Evolutionary conservation across 306 rosid species (phyloP), one percentile per base, ranked within the genome.

Genomic region (Comarum palustre): DNA sequence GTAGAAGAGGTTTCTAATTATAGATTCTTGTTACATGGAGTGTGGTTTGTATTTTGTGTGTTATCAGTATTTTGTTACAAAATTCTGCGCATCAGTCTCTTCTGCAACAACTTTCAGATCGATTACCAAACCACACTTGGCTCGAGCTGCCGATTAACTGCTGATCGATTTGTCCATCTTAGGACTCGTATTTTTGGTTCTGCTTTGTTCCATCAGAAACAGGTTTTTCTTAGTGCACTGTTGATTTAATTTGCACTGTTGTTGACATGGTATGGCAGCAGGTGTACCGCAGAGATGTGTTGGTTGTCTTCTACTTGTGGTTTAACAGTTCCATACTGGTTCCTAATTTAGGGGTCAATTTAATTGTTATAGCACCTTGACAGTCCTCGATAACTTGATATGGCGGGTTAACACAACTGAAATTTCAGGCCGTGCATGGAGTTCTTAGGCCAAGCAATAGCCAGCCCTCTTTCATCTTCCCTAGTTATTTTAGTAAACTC

Each of bases 1-100:
- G 57, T 6, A 47, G 10, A 39, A 16, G 2, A 50, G 2, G 29
- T 29, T 27, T 68, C 43, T 8, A 15, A 11, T 68, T 48, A 54
- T 34, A 69, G 45, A n/a, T 48, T n/a, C 4, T 69, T 50, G 73
- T n/a, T 69, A 31, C 73, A 50, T 58, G 36, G 3, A 25, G 19
- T 57, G 63, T n/a, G n/a, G 15, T 57, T 25, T 25, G 36, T 25
- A 13, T 25, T 25, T 57, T n/a, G 31, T 22, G 5, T 34, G 12
- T 8, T 39, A 42, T 69, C 27, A 20, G 13, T 52, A 17, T 50
- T 32, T 32, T 34, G 34, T 6, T 13, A 50, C 20, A 5, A 20
- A 27, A 69, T 32, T 32, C 9, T 0, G 46, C 32, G 17, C 36
- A 20, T 51, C 34, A 12, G 29, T 46, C 34, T 8, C 58, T 25